These are phyloP conservation scores for Pseudocercospora cruenta DNA, from an alignment of 2,329 filamentous ascomycete genomes.

Conservation along the genomic window DNA sequence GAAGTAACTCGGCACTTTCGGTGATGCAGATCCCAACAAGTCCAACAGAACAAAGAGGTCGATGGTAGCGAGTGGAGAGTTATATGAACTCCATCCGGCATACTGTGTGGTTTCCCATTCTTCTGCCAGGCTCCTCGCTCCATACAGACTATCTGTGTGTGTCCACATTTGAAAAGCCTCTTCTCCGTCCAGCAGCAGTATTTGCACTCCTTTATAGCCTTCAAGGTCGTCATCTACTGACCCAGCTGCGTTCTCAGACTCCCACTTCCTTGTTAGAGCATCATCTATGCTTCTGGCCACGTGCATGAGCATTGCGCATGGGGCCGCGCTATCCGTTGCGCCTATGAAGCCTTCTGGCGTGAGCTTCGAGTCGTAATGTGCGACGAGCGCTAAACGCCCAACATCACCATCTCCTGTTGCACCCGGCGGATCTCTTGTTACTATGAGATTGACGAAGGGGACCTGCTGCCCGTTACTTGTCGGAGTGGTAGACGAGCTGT, in stretches of 20 bases:
- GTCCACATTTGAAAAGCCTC: slow-evolving; percentile 87
- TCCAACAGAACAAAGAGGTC: slow-evolving; percentile 90
- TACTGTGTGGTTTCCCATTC: slow-evolving; percentile 75
- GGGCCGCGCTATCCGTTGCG: slow-evolving; percentile 89
- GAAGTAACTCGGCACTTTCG: slow-evolving; percentile 82
- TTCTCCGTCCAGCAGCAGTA: slow-evolving; percentile 89
- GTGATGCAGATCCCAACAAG: slow-evolving; percentile 72
- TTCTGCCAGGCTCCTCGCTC: slow-evolving; percentile 75
- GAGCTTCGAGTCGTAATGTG: slow-evolving; percentile 89
- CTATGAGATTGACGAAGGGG: slow-evolving; percentile 85
- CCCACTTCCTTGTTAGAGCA: slow-evolving; percentile 81
- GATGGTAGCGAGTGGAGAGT: slow-evolving; percentile 75
- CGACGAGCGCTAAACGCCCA: slow-evolving; percentile 80
- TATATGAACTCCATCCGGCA: slow-evolving; percentile 72
- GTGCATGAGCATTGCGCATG: slow-evolving; percentile 92
- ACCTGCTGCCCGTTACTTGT: slow-evolving; percentile 70
- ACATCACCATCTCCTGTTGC: slow-evolving; percentile 68
- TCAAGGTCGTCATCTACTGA: slow-evolving; percentile 58
- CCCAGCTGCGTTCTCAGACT: slow-evolving; percentile 63
- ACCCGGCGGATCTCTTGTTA: slow-evolving; percentile 87
- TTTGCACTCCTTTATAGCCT: slow-evolving; percentile 81
- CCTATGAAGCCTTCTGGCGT: slow-evolving; percentile 85
- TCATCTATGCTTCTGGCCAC: slow-evolving; percentile 77
- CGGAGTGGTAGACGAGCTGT: slow-evolving; percentile 84
- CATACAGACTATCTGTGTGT: slow-evolving; percentile 82